Evolutionary conservation across 2,329 filamentous ascomycete genomes (phyloP).

Genomic region (Pyrenophora graminea): DNA sequence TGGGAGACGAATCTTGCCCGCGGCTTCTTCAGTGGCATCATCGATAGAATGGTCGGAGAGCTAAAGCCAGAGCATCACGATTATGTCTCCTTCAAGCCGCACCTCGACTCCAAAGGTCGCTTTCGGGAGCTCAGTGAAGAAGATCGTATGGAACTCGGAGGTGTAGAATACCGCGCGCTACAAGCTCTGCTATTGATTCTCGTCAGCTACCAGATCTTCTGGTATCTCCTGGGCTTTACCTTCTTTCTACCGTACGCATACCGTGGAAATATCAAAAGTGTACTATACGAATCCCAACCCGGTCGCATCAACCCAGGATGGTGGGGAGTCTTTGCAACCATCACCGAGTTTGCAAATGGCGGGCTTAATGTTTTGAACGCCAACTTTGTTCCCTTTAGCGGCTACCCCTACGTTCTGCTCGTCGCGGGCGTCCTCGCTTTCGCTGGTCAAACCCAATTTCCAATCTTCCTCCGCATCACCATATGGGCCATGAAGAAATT

Average conservation of each 20-base stretch:
- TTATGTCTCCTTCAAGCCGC: conserved; percentile 41
- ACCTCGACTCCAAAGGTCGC: conserved; percentile 35
- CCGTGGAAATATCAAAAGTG: conserved; percentile 46
- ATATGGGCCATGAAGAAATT: conserved; percentile 62
- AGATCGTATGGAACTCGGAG: conserved; percentile 54
- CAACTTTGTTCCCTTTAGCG: conserved; percentile 65
- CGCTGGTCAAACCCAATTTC: conserved; percentile 62
- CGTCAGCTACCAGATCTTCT: conserved; percentile 47
- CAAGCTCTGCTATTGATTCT: conserved; percentile 54
- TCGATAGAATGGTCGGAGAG: conserved; percentile 25
- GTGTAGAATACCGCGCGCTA: conserved; percentile 58
- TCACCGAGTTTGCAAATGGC: conserved; percentile 59
- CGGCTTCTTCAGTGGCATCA: conserved; percentile 26
- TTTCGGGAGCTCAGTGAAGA: conserved; percentile 46
- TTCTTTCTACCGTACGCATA: conserved; percentile 54
- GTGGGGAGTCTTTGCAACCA: conserved; percentile 48
- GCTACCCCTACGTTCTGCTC: conserved; percentile 51
- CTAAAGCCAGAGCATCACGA: conserved; percentile 29
- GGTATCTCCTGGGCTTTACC: conserved; percentile 51
- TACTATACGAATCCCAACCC: conserved; percentile 45
- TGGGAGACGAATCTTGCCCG: conserved; percentile 36
- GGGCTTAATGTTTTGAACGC: conserved; percentile 61
- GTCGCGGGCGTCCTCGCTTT: conserved; percentile 56
- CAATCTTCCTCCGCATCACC: conserved; percentile 60
- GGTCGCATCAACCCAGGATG: conserved; percentile 37